Base-by-base conservation (phyloP, 1,284 basidiomycete species). In the Trametes hirsuta region DNA sequence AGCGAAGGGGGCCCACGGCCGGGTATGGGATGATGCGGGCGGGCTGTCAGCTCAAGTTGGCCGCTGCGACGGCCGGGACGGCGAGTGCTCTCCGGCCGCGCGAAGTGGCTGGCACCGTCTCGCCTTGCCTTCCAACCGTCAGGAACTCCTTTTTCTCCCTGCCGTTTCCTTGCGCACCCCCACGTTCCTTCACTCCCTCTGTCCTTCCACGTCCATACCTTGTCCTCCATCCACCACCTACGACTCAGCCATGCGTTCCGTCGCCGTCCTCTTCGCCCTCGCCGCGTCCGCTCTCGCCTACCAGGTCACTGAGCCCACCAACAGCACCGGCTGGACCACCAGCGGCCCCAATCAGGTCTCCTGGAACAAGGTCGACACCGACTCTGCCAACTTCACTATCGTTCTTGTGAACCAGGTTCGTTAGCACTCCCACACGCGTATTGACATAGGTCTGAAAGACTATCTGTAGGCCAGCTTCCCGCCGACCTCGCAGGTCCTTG, bases 311-410 rank as follows among this genome's bases (percentile, higher is more conserved):
- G 74, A 69, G 54, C 93, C 92, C 45, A 76, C 71, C 62, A 66
- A 66, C 35, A 57, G 68, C 41, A 68, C 80, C 30, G 81, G 80
- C 53, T 94, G 90, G 91, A 81, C 78, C 18, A 81, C 81, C 67
- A 69, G 71, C 15, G 85, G 85, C 21, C 67, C 79, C 50, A 90
- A 93, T 72, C 77, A 73, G 37, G 75, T 92, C 62, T 60, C 74
- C 18, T 93, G 91, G 91, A 59, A 75, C 2, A 79, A 79, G n/a
- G 90, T 91, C 62, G 61, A 61, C 60, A 88, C 88, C 18, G 91
- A 93, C 69, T 71, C 83, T 0, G 46, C 61, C 53, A 91, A 83
- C 76, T 93, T 94, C 74, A 84, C 87, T 11, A 79, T 83, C 50
- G 75, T 91, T 53, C 80, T 94, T 53, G 80, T 79, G 67, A 91